Base-by-base conservation (phyloP, 1,139 yeast species). In the Geotrichum australiense region DNA sequence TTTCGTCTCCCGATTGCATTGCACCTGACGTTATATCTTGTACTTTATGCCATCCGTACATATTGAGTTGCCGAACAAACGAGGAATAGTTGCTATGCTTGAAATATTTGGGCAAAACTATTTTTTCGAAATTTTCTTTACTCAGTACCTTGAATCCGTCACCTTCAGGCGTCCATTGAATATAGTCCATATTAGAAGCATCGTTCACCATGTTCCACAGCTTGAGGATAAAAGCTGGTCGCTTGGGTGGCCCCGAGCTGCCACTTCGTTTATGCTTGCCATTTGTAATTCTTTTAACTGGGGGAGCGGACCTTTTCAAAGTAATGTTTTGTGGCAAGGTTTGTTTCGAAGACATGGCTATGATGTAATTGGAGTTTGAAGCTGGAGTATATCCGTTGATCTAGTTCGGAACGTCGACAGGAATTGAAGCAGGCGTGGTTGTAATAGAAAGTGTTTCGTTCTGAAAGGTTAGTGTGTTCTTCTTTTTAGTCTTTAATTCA, bases 31-130 rank as follows among this genome's bases (percentile, higher is more conserved):
- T 79, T 41, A 80, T 75, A 62, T 82, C 94, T 59, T 78, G 93
- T 7, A 91, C 93, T 64, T 91, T 91, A 64, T 91, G 98, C 87
- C 95, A 91, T 29, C 97, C 97, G 58, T 91, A 91, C 94, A 91
- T 91, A 63, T 91, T 91, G 56, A 91, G 71, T 59, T 91, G 97
- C 46, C 98, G 75, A 8, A 91, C 97, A 69, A 91, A 89, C 49
- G 93, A 79, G 20, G 96, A 89, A 65, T 91, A 89, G 62, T 91
- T 89, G 51, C 85, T 82, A 62, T 91, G 97, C 61, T 91, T 91
- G 69, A 87, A 91, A 61, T 85, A 89, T 56, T 80, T 37, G 7
- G 97, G 97, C 46, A 91, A 68, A 23, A 91, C 81, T 39, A 71
- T 68, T 54, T 80, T 84, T 72, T 87, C 93, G 56, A 91, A 89